These are phyloP conservation scores for Zancudomyces culisetae DNA, from an alignment of 371 early-diverging fungal genomes.

Conservation along the genomic window DNA sequence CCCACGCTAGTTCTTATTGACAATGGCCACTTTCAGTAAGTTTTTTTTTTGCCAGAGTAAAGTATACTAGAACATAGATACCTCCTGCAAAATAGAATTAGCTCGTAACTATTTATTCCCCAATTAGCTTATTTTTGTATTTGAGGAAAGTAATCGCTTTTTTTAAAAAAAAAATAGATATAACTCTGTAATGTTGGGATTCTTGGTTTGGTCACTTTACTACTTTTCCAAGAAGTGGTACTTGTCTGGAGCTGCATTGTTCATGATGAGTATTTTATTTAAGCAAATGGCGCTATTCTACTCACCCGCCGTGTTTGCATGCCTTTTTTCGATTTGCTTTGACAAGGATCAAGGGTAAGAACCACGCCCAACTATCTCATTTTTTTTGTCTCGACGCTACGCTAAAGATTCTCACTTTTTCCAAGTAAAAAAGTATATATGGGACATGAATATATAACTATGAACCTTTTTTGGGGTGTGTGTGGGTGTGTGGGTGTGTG, in stretches of 20 bases:
- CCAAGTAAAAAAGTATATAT: too few species aligned
- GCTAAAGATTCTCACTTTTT: slow-evolving; percentile 1
- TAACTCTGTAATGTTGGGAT: slow-evolving; percentile 86
- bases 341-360: slow-evolving; percentile 4
- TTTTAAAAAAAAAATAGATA: too few species aligned
- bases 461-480: too few species aligned
- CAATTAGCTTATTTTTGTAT: too few species aligned
- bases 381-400: neutral
- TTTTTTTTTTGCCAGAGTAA: too few species aligned
- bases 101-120: too few species aligned
- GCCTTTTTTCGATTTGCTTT: slow-evolving; percentile 57
- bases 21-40: slow-evolving; percentile 82
- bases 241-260: slow-evolving; percentile 50
- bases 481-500: too few species aligned
- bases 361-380: neutral
- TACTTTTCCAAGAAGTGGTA: slow-evolving; percentile 37
- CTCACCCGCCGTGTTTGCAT: slow-evolving; percentile 73
- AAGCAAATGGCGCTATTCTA: slow-evolving; percentile 95
- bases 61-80: too few species aligned
- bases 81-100: too few species aligned
- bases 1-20: slow-evolving; percentile 80
- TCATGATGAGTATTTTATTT: slow-evolving; percentile 62
- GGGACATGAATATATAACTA: too few species aligned
- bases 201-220: slow-evolving; percentile 52
- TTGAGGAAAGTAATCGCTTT: too few species aligned